Base-by-base conservation (phyloP, 805 yeast genomes). In the Metschnikowia baotianmanensis region DNA sequence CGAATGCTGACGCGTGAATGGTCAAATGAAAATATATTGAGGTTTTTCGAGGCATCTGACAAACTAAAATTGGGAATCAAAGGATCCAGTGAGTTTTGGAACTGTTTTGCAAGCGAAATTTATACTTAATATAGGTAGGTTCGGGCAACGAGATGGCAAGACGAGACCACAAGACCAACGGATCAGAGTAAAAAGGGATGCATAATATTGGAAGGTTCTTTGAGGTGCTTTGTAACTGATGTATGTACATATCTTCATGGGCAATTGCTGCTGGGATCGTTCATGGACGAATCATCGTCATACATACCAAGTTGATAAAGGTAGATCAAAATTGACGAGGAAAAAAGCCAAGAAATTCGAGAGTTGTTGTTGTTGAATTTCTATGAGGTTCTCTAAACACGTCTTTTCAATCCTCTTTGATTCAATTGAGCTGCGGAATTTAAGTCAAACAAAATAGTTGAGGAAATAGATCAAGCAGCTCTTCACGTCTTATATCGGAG, bases 401-500 rank as follows among this genome's bases (percentile, higher is more conserved):
- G 34, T 19, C 43, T 30, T 19, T 6, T 29, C 22, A 11, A 40
- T 26, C 19, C 5, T 4, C 4, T 3, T 6, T 12, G n/a, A 6
- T n/a, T 40, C 31, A 33, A 40, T 34, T 26, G 36, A 17, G 27
- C 24, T 19, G 30, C 30, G 37, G 26, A 29, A 33, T n/a, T 34
- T 39, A 30, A 30, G 25, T 31, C 29, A 16, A 24, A 31, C 38
- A 30, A 35, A 40, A 13, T 34, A 25, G 26, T 29, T 23, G 22
- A 15, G 31, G 13, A 22, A 26, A 31, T 36, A 35, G 30, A 19
- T 18, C 12, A 11, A 5, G 12, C 31, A 18, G 36, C 33, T 35
- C 36, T 39, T 23, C 36, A 38, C 29, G 42, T 45, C 48, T 45
- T 45, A 45, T 38, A 45, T 35, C 39, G 30, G 41, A 45, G 34